Conservation (phyloP, 176 grass and related monocot genomes). For the Phyllostachys edulis region DNA sequence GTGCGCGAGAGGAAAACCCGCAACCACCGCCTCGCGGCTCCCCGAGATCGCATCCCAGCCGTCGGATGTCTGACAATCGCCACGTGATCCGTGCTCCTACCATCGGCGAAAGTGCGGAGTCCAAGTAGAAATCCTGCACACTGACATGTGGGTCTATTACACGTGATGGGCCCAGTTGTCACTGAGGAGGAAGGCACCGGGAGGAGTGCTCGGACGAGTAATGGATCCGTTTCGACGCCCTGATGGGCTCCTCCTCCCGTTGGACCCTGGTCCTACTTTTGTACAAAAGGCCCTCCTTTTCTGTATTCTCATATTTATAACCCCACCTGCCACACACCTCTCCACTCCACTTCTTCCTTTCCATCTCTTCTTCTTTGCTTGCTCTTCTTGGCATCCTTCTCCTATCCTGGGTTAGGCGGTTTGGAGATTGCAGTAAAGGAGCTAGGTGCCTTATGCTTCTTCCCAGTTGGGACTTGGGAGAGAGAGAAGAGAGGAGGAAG, state of each 20-base stretch:
- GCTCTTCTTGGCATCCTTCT: slow-evolving; percentile 16
- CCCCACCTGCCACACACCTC: slow-evolving; percentile 20
- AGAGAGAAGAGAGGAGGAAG: background rate
- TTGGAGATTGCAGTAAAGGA: slow-evolving; percentile 20
- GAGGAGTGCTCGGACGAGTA: background rate
- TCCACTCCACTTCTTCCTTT: slow-evolving; percentile 11
- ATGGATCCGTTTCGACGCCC: slow-evolving; percentile 3
- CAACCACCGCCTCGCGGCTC: slow-evolving; percentile 2
- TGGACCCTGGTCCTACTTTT: slow-evolving; percentile 32
- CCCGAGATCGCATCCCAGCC: slow-evolving; percentile 25
- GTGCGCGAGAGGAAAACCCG: background rate
- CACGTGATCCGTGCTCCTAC: slow-evolving; percentile 38
- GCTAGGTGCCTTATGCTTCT: slow-evolving; percentile 24
- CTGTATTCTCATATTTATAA: slow-evolving; percentile 37
- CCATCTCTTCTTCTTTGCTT: background rate
- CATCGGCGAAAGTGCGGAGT: background rate
- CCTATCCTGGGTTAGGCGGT: slow-evolving; percentile 7
- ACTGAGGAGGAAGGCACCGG: background rate
- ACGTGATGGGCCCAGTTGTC: background rate
- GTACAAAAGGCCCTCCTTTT: slow-evolving; percentile 42
- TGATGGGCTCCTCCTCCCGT: slow-evolving; percentile 26
- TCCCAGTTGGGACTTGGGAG: background rate
- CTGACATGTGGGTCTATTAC: rapidly evolving
- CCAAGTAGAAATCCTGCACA: background rate
- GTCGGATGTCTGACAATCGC: slow-evolving; percentile 58